phyloP scores from a whole-genome alignment of 164 flowering plant genomes.

The Paratinospora sagittata region DNA sequence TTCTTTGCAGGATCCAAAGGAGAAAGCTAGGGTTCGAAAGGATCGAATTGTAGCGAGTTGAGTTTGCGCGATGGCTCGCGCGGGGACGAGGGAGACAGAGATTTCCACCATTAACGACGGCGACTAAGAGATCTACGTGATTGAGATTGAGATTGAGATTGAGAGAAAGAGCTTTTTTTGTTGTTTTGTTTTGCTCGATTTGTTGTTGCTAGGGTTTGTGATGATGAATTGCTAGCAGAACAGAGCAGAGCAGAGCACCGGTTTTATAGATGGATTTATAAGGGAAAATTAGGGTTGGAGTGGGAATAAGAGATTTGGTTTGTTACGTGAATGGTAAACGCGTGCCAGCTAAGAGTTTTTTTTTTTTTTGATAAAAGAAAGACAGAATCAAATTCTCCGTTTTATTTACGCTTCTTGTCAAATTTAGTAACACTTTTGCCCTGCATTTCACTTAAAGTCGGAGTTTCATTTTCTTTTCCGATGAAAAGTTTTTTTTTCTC shows the following conservation, averaged over 20 bases:
- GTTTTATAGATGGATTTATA: neutral
- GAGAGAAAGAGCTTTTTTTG: neutral
- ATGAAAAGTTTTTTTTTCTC: too few relatives aligned
- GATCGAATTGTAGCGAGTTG: conserved; percentile 7
- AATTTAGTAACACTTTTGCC: too few relatives aligned
- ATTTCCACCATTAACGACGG: conserved; percentile 29
- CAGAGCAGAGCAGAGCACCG: too few relatives aligned
- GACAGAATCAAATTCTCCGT: neutral
- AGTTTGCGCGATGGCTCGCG: conserved; percentile 22
- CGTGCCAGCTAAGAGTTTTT: neutral
- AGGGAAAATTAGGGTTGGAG: neutral
- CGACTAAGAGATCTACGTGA: neutral
- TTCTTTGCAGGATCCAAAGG: conserved; percentile 53
- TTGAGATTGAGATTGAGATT: too few relatives aligned
- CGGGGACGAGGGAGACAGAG: conserved; percentile 4
- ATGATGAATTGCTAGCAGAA: too few relatives aligned
- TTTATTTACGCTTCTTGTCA: neutral
- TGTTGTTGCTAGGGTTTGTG: neutral
- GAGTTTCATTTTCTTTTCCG: too few relatives aligned
- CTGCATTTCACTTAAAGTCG: too few relatives aligned
- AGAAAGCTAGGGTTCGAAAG: neutral
- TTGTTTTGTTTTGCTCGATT: neutral
- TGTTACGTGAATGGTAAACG: neutral
- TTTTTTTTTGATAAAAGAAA: too few relatives aligned
- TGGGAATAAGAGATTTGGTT: neutral